A percentile compares a stretch with the other conserved stretches of the same genome.
These are phyloP conservation scores for Eucalyptus guilfoylei DNA, from an alignment of 345 rosid genomes.

Conservation along the genomic window DNA sequence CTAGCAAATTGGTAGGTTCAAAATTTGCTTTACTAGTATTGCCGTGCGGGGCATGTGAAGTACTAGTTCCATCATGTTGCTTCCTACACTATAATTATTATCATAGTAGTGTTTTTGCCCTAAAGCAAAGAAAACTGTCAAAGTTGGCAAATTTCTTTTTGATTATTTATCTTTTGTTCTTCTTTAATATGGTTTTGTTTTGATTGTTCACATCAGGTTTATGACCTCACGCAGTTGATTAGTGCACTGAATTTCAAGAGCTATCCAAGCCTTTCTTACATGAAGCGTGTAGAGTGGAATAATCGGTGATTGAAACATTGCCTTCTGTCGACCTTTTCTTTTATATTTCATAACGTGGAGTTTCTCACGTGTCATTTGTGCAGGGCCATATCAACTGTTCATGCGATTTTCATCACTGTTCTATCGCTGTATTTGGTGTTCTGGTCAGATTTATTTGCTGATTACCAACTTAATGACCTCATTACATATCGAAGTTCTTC, in stretches of 20 bases:
- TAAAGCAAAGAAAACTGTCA: background rate
- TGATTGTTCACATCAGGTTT: constrained; percentile 23
- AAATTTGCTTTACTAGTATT: background rate
- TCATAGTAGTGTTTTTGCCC: background rate
- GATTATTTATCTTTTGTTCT: background rate
- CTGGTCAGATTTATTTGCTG: constrained; percentile 46
- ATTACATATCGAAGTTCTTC: constrained; percentile 36
- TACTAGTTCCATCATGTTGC: background rate
- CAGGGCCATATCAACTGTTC: constrained; percentile 57
- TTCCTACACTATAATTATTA: background rate
- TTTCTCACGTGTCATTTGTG: background rate
- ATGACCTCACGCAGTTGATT: constrained; percentile 42
- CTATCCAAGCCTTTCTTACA: constrained; percentile 31
- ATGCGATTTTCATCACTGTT: constrained; percentile 48
- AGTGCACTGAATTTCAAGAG: constrained; percentile 47
- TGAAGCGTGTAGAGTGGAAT: constrained; percentile 54
- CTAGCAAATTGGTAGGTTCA: constrained; percentile 43
- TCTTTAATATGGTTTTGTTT: background rate
- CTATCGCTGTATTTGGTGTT: constrained; percentile 51
- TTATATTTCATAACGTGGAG: background rate
- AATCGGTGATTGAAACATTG: constrained; percentile 30
- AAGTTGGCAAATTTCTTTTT: background rate
- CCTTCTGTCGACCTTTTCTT: background rate
- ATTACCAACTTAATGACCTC: constrained; percentile 12
- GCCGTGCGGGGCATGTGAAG: background rate